A percentile compares a stretch with the other conserved stretches of the same genome.
phyloP scores from a whole-genome alignment of 345 rosid species.

The Eucalyptus cloeziana region DNA sequence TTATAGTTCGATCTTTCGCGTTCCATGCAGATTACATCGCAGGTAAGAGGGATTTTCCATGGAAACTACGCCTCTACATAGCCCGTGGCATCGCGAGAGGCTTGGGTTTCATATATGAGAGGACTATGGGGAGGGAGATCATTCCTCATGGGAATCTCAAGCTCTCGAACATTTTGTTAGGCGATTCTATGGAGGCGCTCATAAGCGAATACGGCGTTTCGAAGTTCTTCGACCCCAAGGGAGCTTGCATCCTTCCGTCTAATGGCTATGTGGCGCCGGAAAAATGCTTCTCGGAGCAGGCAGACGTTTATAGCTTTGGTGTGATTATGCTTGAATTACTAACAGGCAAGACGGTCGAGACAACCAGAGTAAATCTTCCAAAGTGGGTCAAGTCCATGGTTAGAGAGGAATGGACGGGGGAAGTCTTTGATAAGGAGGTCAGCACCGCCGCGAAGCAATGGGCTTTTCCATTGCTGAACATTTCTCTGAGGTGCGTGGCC shows the following conservation, averaged over 20 bases:
- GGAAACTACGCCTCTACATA: constrained; percentile 37
- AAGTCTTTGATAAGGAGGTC: constrained; percentile 52
- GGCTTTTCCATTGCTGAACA: constrained; percentile 45
- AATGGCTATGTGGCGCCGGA: constrained; percentile 36
- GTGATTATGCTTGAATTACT: constrained; percentile 40
- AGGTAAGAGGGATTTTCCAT: constrained; percentile 42
- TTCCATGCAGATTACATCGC: constrained; percentile 21
- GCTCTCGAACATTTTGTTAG: constrained; percentile 44
- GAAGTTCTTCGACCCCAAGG: constrained; percentile 15
- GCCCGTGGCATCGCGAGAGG: constrained; percentile 41
- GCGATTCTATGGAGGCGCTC: constrained; percentile 23
- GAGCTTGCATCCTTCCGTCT: background rate
- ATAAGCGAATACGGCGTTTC: constrained; percentile 37
- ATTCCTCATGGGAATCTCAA: constrained; percentile 54
- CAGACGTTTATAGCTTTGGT: constrained; percentile 46
- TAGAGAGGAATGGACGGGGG: constrained; percentile 70
- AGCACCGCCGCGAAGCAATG: constrained; percentile 22
- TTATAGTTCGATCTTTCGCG: background rate
- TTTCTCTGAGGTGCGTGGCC: constrained; percentile 39
- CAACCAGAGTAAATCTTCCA: constrained; percentile 40
- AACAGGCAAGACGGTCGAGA: constrained; percentile 41
- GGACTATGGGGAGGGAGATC: background rate
- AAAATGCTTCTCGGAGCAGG: constrained; percentile 20
- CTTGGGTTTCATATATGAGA: constrained; percentile 32
- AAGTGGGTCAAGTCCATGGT: constrained; percentile 60